Evolutionary conservation across 345 rosid genomes (phyloP).

Genomic region (Heritiera littoralis): DNA sequence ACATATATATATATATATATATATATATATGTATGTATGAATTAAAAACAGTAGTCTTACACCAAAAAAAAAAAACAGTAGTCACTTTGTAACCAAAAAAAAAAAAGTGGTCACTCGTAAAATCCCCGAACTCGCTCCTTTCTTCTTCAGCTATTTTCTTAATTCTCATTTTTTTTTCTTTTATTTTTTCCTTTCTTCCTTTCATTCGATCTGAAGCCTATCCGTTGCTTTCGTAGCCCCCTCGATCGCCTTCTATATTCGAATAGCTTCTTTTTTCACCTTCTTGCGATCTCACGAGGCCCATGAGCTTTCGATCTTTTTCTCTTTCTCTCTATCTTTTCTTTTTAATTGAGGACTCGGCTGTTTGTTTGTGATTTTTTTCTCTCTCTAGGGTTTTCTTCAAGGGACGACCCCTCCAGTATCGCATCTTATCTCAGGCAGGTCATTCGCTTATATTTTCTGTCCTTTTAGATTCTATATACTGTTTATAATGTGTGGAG

Average conservation of each 20-base stretch:
- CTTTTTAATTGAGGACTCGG: neutral
- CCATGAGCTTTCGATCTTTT: neutral
- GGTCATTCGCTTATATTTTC: neutral
- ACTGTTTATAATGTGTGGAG: neutral
- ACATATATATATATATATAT: too few species aligned
- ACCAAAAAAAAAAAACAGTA: too few species aligned
- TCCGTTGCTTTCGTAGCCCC: neutral
- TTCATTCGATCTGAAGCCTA: neutral
- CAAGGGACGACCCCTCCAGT: neutral
- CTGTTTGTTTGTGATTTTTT: neutral
- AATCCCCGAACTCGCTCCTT: conserved; percentile 11
- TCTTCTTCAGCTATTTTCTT: neutral
- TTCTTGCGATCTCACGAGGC: neutral
- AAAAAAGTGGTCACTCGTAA: neutral
- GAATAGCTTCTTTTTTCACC: neutral
- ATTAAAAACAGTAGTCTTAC: too few species aligned
- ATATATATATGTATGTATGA: too few species aligned
- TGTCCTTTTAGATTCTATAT: neutral
- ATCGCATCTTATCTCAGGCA: neutral
- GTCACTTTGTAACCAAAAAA: neutral
- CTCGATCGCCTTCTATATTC: neutral
- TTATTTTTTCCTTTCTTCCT: neutral
- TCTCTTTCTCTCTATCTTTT: neutral
- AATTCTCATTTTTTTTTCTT: too few species aligned
- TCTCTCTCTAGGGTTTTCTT: conserved; percentile 21